These are phyloP conservation scores for Trametes sanguinea DNA, from an alignment of 768 basidiomycete genomes.

Conservation along the genomic window DNA sequence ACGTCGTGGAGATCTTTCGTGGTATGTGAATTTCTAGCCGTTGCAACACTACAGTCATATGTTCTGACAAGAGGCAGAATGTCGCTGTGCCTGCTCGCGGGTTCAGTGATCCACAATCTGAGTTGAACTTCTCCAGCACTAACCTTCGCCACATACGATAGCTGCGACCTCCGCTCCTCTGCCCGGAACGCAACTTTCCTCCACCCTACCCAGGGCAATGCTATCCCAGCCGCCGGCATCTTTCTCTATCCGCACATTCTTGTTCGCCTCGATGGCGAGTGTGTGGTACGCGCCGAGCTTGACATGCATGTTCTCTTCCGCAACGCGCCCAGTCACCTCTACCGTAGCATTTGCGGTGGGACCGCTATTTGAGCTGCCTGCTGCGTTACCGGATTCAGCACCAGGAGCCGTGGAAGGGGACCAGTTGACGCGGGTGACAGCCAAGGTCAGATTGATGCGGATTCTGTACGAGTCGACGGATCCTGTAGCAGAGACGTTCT, in stretches of 20 bases:
- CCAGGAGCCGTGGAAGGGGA: slow-evolving; percentile 59
- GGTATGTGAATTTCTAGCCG: slow-evolving; percentile 88
- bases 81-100: slow-evolving; percentile 67
- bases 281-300: slow-evolving; percentile 94
- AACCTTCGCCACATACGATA: slow-evolving; percentile 91
- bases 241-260: slow-evolving; percentile 90
- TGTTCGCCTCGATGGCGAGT: slow-evolving; percentile 87
- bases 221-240: slow-evolving; percentile 85
- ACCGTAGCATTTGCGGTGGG: slow-evolving; percentile 55
- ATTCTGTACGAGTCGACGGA: slow-evolving; percentile 92
- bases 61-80: slow-evolving; percentile 92
- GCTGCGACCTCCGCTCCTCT: slow-evolving; percentile 96
- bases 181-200: slow-evolving; percentile 91
- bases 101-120: background rate
- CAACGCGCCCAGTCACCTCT: slow-evolving; percentile 85
- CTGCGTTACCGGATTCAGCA: slow-evolving; percentile 45
- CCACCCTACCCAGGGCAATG: slow-evolving; percentile 74
- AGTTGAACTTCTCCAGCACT: background rate
- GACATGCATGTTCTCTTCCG: slow-evolving; percentile 84
- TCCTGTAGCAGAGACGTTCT: slow-evolving; percentile 88
- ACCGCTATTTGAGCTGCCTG: slow-evolving; percentile 34
- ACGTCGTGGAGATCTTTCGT: slow-evolving; percentile 81
- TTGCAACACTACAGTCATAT: slow-evolving; percentile 93
- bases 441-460: slow-evolving; percentile 79
- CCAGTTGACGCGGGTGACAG: slow-evolving; percentile 80